Percentiles rank a stretch among this genome's conserved stretches.
Evolutionary conservation across 2,329 filamentous ascomycete species (phyloP).

Genomic region (Aureobasidium sp.): DNA sequence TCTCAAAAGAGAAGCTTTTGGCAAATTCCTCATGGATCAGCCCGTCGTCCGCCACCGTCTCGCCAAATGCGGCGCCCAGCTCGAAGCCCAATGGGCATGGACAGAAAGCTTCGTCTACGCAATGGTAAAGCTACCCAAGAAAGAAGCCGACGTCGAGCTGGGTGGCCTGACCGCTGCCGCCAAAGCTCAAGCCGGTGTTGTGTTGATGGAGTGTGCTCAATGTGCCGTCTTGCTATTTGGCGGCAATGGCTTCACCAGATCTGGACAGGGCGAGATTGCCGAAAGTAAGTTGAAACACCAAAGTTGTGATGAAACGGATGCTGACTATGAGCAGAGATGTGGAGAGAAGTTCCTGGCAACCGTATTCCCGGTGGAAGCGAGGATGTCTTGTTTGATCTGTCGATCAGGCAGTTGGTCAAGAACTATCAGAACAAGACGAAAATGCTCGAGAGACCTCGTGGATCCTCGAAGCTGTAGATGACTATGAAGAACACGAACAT

Average conservation of each 20-base stretch:
- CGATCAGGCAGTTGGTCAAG: constrained; percentile 63
- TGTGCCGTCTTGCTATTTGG: constrained; percentile 65
- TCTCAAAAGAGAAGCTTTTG: constrained; percentile 60
- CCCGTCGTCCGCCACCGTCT: constrained; percentile 67
- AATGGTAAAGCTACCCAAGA: constrained; percentile 55
- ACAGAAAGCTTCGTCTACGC: constrained; percentile 64
- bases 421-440: constrained; percentile 56
- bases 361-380: constrained; percentile 54
- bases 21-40: constrained; percentile 64
- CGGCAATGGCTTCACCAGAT: constrained; percentile 64
- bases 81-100: constrained; percentile 67
- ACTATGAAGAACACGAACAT: not conserved
- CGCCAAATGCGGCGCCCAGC: constrained; percentile 59
- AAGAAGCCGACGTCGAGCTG: constrained; percentile 55
- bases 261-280: constrained; percentile 62
- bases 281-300: constrained; percentile 50
- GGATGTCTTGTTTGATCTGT: constrained; percentile 65
- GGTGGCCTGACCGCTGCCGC: constrained; percentile 65
- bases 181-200: constrained; percentile 66
- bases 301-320: not conserved
- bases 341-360: constrained; percentile 54
- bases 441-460: constrained; percentile 39
- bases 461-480: constrained; percentile 38
- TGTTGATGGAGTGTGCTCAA: constrained; percentile 64
- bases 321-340: constrained; percentile 43